These are phyloP conservation scores for Yarrowia divulgata DNA, from an alignment of 805 yeast species.

Conservation along the genomic window DNA sequence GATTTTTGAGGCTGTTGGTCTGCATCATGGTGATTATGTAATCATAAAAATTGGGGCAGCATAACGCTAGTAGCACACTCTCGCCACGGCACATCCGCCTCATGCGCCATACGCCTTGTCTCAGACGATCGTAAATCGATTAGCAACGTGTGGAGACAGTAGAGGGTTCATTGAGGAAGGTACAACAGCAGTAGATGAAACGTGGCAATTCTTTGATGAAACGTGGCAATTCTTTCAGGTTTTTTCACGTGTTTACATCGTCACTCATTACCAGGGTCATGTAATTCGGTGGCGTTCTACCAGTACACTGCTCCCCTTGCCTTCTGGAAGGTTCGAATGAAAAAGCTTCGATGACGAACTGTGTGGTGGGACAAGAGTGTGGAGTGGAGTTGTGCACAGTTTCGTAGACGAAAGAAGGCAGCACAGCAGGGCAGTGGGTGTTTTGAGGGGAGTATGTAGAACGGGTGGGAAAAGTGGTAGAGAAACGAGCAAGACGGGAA, in stretches of 20 bases:
- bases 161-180: too few relatives aligned
- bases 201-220: too few relatives aligned
- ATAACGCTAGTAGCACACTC: too few relatives aligned
- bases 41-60: too few relatives aligned
- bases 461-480: too few relatives aligned
- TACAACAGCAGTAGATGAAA: too few relatives aligned
- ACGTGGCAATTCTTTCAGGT: too few relatives aligned
- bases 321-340: constrained; percentile 34
- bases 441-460: too few relatives aligned
- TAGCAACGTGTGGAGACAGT: neutral
- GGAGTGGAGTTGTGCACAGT: constrained; percentile 3
- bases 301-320: neutral
- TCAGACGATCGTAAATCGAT: constrained; percentile 3
- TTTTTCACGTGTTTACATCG: too few relatives aligned
- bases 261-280: too few relatives aligned
- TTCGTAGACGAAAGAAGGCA: constrained; percentile 9
- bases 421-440: neutral
- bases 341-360: constrained; percentile 3
- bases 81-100: neutral
- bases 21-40: neutral
- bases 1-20: neutral
- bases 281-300: too few relatives aligned
- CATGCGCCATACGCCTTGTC: constrained; percentile 13
- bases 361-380: neutral
- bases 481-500: too few relatives aligned